Conservation (phyloP, 139 green algal genomes). For the Chlamydomonas asymmetrica region DNA sequence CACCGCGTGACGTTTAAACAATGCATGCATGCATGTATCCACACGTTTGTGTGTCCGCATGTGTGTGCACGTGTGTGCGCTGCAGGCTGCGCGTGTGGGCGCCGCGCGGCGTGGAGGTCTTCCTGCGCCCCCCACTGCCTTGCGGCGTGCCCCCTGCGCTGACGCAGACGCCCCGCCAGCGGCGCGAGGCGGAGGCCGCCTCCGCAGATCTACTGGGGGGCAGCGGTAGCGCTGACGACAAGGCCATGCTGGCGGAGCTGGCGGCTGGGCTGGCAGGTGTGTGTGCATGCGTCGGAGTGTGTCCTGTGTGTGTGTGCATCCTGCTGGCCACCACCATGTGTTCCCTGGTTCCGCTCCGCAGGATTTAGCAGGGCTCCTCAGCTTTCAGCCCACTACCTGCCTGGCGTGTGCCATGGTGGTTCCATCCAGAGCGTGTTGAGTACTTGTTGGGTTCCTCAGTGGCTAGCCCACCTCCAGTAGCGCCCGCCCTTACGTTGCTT, state of each 20-base stretch:
- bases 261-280: constrained; percentile 10
- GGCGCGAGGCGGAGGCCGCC: neutral
- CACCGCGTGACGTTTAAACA: neutral
- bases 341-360: neutral
- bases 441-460: neutral
- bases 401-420: neutral
- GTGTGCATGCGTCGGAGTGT: constrained; percentile 9
- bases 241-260: constrained; percentile 17
- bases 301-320: neutral
- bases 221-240: constrained; percentile 5
- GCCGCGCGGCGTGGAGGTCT: constrained; percentile 86
- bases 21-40: constrained; percentile 1
- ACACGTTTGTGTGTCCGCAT: neutral
- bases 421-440: neutral
- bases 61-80: neutral
- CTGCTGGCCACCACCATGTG: neutral
- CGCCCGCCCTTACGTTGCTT: no score
- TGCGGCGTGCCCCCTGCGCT: constrained; percentile 17
- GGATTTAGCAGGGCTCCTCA: neutral
- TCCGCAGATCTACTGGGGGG: neutral
- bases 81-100: constrained; percentile 67
- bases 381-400: neutral
- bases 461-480: no score
- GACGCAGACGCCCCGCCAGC: constrained; percentile 5
- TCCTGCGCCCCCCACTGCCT: constrained; percentile 79